Evolutionary conservation across 306 rosid species (phyloP).

Genomic region (Malus fusca): DNA sequence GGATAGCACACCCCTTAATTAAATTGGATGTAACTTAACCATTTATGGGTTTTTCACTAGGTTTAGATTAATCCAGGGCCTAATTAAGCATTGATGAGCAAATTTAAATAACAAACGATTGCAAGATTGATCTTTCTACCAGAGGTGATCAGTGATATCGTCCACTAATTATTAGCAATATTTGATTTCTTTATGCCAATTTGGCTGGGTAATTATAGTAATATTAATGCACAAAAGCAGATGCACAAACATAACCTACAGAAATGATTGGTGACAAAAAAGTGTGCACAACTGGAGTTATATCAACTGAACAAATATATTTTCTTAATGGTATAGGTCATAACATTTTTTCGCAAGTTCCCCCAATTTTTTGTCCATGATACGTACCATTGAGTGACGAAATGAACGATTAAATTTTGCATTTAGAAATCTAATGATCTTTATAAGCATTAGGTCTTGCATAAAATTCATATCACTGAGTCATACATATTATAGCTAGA

Average conservation of each 20-base stretch:
- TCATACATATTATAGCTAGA: rapidly evolving
- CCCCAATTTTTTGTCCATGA: no score
- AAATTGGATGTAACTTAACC: background rate
- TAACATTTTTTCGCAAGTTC: no score
- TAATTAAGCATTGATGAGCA: background rate
- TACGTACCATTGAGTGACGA: no score
- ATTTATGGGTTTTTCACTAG: background rate
- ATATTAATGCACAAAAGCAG: background rate
- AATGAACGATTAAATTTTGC: no score
- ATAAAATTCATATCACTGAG: no score
- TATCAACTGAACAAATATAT: background rate
- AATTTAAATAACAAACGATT: background rate
- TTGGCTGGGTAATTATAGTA: background rate
- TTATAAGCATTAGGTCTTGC: no score
- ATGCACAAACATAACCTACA: background rate
- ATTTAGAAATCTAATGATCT: no score
- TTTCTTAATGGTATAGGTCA: no score
- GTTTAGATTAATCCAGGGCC: background rate
- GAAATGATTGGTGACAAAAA: background rate
- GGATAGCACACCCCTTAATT: no score
- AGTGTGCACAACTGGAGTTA: background rate
- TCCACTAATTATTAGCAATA: background rate
- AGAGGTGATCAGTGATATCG: background rate
- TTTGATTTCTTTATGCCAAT: background rate
- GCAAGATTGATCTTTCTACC: background rate